Evolutionary conservation across 495 filamentous ascomycete species (phyloP).

Genomic region (Annulohypoxylon stygium): DNA sequence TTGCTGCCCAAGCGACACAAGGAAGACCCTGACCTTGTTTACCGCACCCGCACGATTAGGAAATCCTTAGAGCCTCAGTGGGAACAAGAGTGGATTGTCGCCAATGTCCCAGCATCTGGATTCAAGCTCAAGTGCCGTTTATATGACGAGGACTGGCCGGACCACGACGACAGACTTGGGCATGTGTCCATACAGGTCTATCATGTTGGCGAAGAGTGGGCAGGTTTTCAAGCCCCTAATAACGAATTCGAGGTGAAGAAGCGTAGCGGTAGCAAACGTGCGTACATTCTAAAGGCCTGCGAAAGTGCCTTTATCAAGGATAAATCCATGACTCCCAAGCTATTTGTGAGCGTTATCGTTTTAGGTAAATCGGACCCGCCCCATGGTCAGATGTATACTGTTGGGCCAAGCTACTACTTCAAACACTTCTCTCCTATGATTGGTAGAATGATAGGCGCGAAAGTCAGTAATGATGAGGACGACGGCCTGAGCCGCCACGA

Average conservation of each 20-base stretch:
- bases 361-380: slow-evolving; percentile 80
- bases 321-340: slow-evolving; percentile 64
- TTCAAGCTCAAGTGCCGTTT: slow-evolving; percentile 84
- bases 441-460: slow-evolving; percentile 81
- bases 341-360: slow-evolving; percentile 78
- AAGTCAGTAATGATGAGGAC: slow-evolving; percentile 65
- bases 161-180: slow-evolving; percentile 89
- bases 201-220: slow-evolving; percentile 72
- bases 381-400: slow-evolving; percentile 82
- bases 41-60: slow-evolving; percentile 81
- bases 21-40: slow-evolving; percentile 77
- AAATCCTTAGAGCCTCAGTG: slow-evolving; percentile 79
- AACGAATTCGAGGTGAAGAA: slow-evolving; percentile 81
- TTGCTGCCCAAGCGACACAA: slow-evolving; percentile 79
- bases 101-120: slow-evolving; percentile 82
- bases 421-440: slow-evolving; percentile 92
- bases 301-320: slow-evolving; percentile 66
- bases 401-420: slow-evolving; percentile 80
- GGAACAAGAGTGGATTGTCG: slow-evolving; percentile 88
- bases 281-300: slow-evolving; percentile 77
- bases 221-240: slow-evolving; percentile 68
- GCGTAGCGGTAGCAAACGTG: slow-evolving; percentile 85
- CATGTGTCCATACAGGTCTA: slow-evolving; percentile 77
- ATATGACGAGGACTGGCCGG: slow-evolving; percentile 88
- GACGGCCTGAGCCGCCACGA: slow-evolving; percentile 53